Conservation (phyloP, 2,329 filamentous ascomycete species). For the Trichocomaceae sp. region DNA sequence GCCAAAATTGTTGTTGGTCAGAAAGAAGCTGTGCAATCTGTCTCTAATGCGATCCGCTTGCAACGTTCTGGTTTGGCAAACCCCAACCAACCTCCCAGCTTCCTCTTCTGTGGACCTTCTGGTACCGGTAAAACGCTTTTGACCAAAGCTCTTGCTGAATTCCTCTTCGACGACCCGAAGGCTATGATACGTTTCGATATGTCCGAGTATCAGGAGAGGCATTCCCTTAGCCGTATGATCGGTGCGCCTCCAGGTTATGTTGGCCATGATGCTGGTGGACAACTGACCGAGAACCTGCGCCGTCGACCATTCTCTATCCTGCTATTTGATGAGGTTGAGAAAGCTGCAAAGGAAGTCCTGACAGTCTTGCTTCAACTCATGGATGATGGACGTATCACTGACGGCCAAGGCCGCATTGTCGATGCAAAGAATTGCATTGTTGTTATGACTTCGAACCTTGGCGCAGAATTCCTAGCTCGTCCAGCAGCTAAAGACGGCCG, state of each 20-base stretch:
- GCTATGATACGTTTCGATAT: constrained; percentile 99
- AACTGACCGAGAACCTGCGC: constrained; percentile 89
- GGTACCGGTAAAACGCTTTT: constrained; percentile 97
- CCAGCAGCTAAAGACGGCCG: constrained; percentile 70
- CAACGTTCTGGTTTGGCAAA: constrained; percentile 92
- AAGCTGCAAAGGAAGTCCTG: constrained; percentile 94
- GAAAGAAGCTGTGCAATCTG: constrained; percentile 83
- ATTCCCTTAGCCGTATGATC: constrained; percentile 94
- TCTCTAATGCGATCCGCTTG: constrained; percentile 91
- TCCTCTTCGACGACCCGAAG: constrained; percentile 94
- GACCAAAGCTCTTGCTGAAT: constrained; percentile 94
- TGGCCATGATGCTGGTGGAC: constrained; percentile 89
- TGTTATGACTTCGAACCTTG: constrained; percentile 97
- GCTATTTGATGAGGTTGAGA: constrained; percentile 96
- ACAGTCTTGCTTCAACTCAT: constrained; percentile 98
- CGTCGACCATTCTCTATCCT: constrained; percentile 96
- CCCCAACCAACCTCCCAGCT: constrained; percentile 93
- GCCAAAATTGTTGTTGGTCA: constrained; percentile 84
- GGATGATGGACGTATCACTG: constrained; percentile 97
- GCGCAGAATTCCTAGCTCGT: constrained; percentile 84
- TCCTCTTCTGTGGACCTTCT: constrained; percentile 97
- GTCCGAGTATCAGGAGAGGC: constrained; percentile 98
- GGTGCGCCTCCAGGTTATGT: constrained; percentile 95
- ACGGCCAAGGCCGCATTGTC: constrained; percentile 89
- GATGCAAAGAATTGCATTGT: constrained; percentile 98